Conservation (phyloP, 306 rosid genomes). For the Quercus glauca region DNA sequence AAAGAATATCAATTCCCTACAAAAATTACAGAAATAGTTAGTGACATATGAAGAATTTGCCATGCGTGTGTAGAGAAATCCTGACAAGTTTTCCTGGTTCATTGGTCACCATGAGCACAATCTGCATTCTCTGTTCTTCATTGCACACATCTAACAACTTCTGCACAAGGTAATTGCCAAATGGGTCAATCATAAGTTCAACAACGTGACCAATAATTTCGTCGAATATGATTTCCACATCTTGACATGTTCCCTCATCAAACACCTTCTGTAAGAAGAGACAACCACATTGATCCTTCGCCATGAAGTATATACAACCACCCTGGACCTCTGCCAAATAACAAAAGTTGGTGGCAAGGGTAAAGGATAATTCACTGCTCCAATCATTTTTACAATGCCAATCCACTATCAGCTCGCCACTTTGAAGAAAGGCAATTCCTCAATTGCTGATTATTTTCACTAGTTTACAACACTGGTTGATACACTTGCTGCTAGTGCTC, state of each 20-base stretch:
- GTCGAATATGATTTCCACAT: constrained; percentile 45
- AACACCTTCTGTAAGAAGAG: constrained; percentile 53
- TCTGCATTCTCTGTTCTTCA: constrained; percentile 44
- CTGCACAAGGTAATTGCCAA: constrained; percentile 20
- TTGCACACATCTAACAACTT: constrained; percentile 58
- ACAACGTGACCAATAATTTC: constrained; percentile 48
- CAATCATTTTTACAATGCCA: constrained; percentile 10
- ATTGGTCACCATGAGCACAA: constrained; percentile 43
- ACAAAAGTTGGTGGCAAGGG: constrained; percentile 10
- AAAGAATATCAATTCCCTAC: neutral
- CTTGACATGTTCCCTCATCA: constrained; percentile 45
- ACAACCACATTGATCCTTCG: constrained; percentile 74
- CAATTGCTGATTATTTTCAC: too few relatives aligned
- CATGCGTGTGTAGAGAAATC: constrained; percentile 57
- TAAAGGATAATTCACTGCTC: constrained; percentile 13
- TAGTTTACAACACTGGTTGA: too few relatives aligned
- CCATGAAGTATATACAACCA: constrained; percentile 36
- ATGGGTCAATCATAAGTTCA: constrained; percentile 41
- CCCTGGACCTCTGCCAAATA: constrained; percentile 40
- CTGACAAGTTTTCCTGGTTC: constrained; percentile 50
- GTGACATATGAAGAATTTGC: constrained; percentile 28
- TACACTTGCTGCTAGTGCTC: too few relatives aligned
- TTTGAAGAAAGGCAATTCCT: too few relatives aligned
- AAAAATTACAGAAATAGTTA: neutral
- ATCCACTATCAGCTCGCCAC: too few relatives aligned